These are phyloP conservation scores for Fusarium sp. DNA, from an alignment of 2,329 filamentous ascomycete genomes.

Conservation along the genomic window DNA sequence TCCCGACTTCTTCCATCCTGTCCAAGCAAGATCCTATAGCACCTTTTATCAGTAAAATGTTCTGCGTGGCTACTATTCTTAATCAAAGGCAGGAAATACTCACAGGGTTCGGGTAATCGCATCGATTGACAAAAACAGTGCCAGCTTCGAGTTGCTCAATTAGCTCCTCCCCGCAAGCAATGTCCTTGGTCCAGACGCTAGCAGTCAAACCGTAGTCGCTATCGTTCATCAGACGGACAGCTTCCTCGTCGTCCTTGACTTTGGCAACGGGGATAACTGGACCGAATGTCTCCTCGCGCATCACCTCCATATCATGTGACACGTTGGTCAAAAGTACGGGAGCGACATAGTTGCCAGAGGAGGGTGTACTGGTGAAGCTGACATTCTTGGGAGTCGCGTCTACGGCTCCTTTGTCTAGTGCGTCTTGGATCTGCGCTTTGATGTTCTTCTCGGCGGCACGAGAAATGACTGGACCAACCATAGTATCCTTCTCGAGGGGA, in stretches of 20 bases:
- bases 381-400: background rate
- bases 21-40: slow-evolving; percentile 85
- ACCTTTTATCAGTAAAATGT: slow-evolving; percentile 45
- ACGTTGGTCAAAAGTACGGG: background rate
- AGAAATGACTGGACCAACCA: background rate
- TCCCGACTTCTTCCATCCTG: slow-evolving; percentile 95
- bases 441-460: background rate
- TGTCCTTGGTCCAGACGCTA: background rate
- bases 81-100: background rate
- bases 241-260: slow-evolving; percentile 83
- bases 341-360: background rate
- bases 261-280: slow-evolving; percentile 93
- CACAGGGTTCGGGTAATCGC: background rate
- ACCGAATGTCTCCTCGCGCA: background rate
- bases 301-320: background rate
- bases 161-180: background rate
- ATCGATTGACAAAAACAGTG: background rate
- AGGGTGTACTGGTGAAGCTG: background rate
- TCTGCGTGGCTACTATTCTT: background rate
- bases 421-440: background rate
- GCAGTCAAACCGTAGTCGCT: slow-evolving; percentile 90
- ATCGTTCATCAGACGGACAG: slow-evolving; percentile 88
- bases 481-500: background rate
- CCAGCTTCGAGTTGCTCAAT: background rate
- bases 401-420: background rate